These are phyloP conservation scores for Porcisia hertigi DNA, from an alignment of 208 protist species.

Conservation along the genomic window DNA sequence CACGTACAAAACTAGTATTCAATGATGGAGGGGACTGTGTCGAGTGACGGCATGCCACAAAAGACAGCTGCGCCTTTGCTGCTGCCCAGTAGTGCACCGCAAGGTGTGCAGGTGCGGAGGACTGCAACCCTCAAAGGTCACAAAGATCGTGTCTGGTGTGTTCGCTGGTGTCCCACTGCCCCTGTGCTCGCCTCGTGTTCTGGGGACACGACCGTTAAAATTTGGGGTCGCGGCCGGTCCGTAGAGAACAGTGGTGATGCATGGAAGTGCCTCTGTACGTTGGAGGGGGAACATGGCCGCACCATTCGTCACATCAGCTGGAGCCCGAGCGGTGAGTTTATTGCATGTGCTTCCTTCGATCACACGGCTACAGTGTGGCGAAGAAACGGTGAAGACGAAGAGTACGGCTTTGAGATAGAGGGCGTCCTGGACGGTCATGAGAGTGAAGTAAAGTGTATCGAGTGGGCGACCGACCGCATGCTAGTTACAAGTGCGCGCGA, in stretches of 20 bases:
- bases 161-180: conserved; percentile 76
- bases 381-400: conserved; percentile 25
- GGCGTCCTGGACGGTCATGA: conserved; percentile 90
- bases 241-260: background rate
- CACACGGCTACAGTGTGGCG: conserved; percentile 79
- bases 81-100: conserved; percentile 13
- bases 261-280: conserved; percentile 58
- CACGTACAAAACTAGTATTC: background rate
- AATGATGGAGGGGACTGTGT: background rate
- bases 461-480: conserved; percentile 76
- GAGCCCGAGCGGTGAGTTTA: conserved; percentile 77
- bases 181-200: conserved; percentile 75
- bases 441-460: conserved; percentile 91
- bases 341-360: conserved; percentile 86
- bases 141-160: conserved; percentile 82
- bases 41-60: background rate
- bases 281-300: conserved; percentile 76
- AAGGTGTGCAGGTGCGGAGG: conserved; percentile 30
- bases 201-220: conserved; percentile 63
- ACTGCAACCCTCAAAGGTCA: conserved; percentile 62
- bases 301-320: conserved; percentile 85
- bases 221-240: conserved; percentile 50
- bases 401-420: conserved; percentile 72
- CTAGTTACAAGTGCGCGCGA: conserved; percentile 90
- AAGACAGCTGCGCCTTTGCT: conserved; percentile 21